Percentiles rank a stretch among this genome's conserved stretches.
Conservation (phyloP, 805 yeast species). For the Candida yuanshanica region DNA sequence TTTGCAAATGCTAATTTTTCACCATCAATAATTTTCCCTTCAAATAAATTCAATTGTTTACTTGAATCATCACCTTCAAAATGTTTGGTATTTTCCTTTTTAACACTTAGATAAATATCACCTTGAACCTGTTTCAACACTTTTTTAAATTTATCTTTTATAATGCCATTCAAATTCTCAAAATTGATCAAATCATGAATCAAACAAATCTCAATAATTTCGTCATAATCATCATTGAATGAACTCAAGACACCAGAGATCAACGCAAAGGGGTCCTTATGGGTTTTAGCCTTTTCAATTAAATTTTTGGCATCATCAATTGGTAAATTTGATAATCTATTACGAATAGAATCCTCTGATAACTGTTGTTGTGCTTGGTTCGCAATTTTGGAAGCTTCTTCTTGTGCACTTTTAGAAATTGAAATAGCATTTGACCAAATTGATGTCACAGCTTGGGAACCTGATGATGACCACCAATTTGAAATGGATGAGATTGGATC, state of each 20-base stretch:
- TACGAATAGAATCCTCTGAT: background rate
- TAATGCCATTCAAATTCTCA: constrained; percentile 39
- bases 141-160: constrained; percentile 48
- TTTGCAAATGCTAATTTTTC: constrained; percentile 87
- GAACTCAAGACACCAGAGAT: constrained; percentile 21
- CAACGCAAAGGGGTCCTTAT: constrained; percentile 5
- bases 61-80: constrained; percentile 16
- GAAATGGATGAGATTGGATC: constrained; percentile 65
- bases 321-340: constrained; percentile 15
- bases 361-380: constrained; percentile 21
- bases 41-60: constrained; percentile 58
- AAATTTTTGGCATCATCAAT: constrained; percentile 29
- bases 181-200: constrained; percentile 64
- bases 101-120: constrained; percentile 56
- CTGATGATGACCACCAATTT: constrained; percentile 71
- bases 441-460: constrained; percentile 58
- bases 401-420: constrained; percentile 35
- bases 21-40: constrained; percentile 76
- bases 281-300: constrained; percentile 14
- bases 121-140: constrained; percentile 78
- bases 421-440: constrained; percentile 63
- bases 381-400: constrained; percentile 24
- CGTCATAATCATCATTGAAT: constrained; percentile 32
- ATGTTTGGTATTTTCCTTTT: constrained; percentile 41
- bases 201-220: constrained; percentile 53